Evolutionary conservation across 2,329 filamentous ascomycete genomes (phyloP).

Genomic region (Rasamsonia emersonii): DNA sequence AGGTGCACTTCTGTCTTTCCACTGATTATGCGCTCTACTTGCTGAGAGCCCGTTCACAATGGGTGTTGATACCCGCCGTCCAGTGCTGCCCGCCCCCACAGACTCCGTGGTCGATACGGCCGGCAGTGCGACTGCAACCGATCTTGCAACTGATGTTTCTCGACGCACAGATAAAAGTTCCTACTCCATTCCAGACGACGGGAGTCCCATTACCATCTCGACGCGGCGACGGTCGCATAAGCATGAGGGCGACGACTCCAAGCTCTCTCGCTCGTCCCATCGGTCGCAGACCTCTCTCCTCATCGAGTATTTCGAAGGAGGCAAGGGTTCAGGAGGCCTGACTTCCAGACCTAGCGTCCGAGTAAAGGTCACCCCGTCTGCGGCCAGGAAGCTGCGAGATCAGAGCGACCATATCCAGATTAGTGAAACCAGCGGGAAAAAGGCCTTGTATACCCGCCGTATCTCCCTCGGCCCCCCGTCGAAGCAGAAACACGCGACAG

Average conservation of each 20-base stretch:
- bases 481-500: conserved; percentile 27
- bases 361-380: conserved; percentile 70
- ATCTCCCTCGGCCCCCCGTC: conserved; percentile 51
- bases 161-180: conserved; percentile 43
- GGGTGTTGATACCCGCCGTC: conserved; percentile 42
- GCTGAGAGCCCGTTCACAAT: conserved; percentile 31
- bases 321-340: conserved; percentile 47
- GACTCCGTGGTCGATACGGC: conserved; percentile 41
- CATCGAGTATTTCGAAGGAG: conserved; percentile 90
- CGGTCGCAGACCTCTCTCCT: conserved; percentile 80
- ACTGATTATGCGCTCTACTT: conserved; percentile 29
- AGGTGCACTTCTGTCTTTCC: conserved; percentile 3
- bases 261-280: conserved; percentile 44
- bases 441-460: conserved; percentile 59
- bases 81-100: conserved; percentile 41
- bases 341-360: conserved; percentile 73
- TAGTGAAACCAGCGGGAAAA: conserved; percentile 69
- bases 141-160: conserved; percentile 43
- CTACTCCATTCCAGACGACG: conserved; percentile 44
- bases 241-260: conserved; percentile 47
- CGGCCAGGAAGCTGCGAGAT: conserved; percentile 45
- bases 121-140: conserved; percentile 36
- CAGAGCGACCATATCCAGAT: conserved; percentile 73
- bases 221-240: conserved; percentile 42
- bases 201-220: conserved; percentile 80